Evolutionary conservation across 2,329 filamentous ascomycete genomes (phyloP), one percentile per base, ranked within the genome.

Genomic region (Paraphoma sp.): DNA sequence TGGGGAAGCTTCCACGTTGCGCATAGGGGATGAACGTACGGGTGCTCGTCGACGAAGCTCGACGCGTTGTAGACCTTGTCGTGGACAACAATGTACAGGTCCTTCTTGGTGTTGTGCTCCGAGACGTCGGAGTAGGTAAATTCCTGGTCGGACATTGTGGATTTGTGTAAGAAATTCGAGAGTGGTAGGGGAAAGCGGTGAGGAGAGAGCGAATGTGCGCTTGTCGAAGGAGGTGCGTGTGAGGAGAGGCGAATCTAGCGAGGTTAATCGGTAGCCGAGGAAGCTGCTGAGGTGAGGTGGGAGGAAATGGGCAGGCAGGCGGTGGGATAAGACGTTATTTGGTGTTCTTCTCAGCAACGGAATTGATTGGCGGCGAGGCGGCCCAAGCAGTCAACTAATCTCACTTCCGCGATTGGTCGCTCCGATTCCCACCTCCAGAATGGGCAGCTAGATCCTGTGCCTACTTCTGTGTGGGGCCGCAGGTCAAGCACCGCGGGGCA

Each of bases 1-100:
- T 36, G 41, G 23, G 42, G 30, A 28, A 16, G 29, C 18, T 46
- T 30, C 11, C 12, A 17, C 11, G 6, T 16, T 18, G 12, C 12
- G 18, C 18, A 23, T 47, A 45, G 16, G 50, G 57, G 53, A 57
- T 49, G 45, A 47, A 86, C 86, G 67, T 87, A 89, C 87, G 95
- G 95, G 80, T 99, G 95, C 88, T 99, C 95, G 77, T 98, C 94
- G 68, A 98, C 84, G 80, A 99, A 99, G 80, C 89, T 90, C 73
- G 88, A 86, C 76, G 84, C 80, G 79, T 98, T 87, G 87, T 98
- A 99, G 82, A 99, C 89, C 84, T 97, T 97, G 81, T 97, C 93
- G 83, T 98, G 92, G 72, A 99, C 87, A 63, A 97, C 89, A 73
- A 97, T 78, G 83, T 86, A 97, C 64, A 97, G 83, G 79, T 98